These are phyloP conservation scores for Aspergillus clavatus DNA, from an alignment of 2,329 filamentous ascomycete species.

Conservation along the genomic window DNA sequence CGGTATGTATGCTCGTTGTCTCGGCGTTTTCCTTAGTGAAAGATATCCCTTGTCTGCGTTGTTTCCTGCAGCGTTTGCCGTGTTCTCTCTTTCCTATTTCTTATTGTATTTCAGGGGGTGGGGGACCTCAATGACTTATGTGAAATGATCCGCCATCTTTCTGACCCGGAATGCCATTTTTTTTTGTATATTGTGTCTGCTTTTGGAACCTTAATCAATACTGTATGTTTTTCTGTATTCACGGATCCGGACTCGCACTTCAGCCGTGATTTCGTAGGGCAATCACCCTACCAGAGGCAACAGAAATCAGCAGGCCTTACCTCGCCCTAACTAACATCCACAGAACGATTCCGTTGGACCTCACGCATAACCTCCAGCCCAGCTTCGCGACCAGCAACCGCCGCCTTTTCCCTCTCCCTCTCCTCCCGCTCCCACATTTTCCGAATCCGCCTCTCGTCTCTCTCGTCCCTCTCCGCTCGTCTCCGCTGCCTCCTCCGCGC, in stretches of 20 bases:
- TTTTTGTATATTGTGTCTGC: background rate
- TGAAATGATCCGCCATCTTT: background rate
- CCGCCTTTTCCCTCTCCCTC: constrained; percentile 33
- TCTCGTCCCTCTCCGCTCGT: constrained; percentile 29
- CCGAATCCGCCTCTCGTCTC: constrained; percentile 34
- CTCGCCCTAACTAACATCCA: constrained; percentile 6
- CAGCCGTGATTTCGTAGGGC: too few species aligned
- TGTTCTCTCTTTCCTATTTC: too few species aligned
- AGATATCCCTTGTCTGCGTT: constrained; percentile 1
- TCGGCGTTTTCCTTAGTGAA: background rate
- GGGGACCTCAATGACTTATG: constrained; percentile 4
- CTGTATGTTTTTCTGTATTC: too few species aligned
- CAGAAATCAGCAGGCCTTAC: too few species aligned
- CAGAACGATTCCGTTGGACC: constrained; percentile 7
- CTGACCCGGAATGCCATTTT: background rate
- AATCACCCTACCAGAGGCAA: too few species aligned
- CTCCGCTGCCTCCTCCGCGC: constrained; percentile 26
- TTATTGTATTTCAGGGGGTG: too few species aligned
- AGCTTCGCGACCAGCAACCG: constrained; percentile 26
- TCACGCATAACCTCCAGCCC: constrained; percentile 25
- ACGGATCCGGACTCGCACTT: background rate
- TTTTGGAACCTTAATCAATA: background rate
- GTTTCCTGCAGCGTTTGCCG: background rate
- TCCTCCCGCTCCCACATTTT: constrained; percentile 40
- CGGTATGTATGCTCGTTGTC: background rate